Conservation (phyloP, 2,329 filamentous ascomycete species). For the Cyphellophora attinorum region DNA sequence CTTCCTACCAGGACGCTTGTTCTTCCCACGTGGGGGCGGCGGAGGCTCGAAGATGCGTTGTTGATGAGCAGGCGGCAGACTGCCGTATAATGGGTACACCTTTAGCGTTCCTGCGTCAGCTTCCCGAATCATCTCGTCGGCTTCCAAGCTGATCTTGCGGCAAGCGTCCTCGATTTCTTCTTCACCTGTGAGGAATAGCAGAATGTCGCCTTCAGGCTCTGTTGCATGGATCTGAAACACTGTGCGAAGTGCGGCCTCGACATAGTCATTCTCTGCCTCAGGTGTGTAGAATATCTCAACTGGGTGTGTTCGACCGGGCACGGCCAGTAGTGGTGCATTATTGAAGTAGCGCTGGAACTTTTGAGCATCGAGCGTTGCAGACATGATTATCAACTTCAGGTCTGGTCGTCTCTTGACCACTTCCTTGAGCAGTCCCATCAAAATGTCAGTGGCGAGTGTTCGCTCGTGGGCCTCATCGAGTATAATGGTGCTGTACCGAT, state of each 20-base stretch:
- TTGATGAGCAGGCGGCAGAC: conserved; percentile 83
- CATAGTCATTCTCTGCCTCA: conserved; percentile 90
- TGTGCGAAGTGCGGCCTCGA: conserved; percentile 88
- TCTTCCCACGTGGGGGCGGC: conserved; percentile 60
- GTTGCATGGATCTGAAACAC: conserved; percentile 94
- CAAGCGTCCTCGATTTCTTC: conserved; percentile 97
- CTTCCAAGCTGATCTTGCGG: conserved; percentile 81
- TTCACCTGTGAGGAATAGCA: conserved; percentile 93
- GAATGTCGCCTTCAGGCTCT: conserved; percentile 82
- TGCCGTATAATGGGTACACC: conserved; percentile 90
- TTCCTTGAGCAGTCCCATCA: conserved; percentile 94
- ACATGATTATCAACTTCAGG: conserved; percentile 98
- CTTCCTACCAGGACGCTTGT: conserved; percentile 83
- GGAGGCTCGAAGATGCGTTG: conserved; percentile 91
- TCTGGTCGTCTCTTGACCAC: conserved; percentile 73
- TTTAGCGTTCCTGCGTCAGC: conserved; percentile 82
- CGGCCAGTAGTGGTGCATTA: conserved; percentile 82
- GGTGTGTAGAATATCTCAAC: conserved; percentile 99
- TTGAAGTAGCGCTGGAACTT: conserved; percentile 98
- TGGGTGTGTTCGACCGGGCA: conserved; percentile 88
- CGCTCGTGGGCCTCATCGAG: conserved; percentile 97
- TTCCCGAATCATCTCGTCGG: conserved; percentile 83
- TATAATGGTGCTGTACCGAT: conserved; percentile 93
- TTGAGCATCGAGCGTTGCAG: conserved; percentile 89
- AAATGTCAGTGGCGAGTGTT: conserved; percentile 90